Base-by-base conservation (phyloP, 805 yeast genomes). In the Maudiozyma serrabonitensis region DNA sequence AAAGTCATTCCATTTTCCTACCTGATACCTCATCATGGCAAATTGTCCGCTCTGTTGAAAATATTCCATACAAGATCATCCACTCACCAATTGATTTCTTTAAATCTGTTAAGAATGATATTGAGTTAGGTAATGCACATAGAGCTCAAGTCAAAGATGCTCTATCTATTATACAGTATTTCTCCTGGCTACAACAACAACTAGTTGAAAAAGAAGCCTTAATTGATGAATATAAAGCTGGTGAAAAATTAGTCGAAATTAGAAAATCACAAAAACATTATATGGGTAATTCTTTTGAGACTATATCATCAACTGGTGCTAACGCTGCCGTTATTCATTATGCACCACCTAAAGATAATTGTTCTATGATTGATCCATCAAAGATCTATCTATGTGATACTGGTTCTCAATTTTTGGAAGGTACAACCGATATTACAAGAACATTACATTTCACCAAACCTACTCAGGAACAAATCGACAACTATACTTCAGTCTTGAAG, bases 351-450 rank as follows among this genome's bases (percentile, higher is more conserved):
- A 69, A 69, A 31, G 82, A 76, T 12, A 72, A 76, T 18, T 75
- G 78, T 48, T 70, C 84, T 1, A 64, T 75, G 50, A 79, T 93
- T 51, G 82, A 85, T 59, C 81, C 84, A 8, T 66, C 75, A 19
- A 77, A 82, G 50, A 76, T 89, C 1, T 89, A 84, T 56, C 71
- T 93, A 53, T 72, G 87, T 52, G 99, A 93, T 65, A 80, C 95
- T 2, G 99, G 99, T 4, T 87, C 93, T 0, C 99, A 93, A 59
- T 91, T 79, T 61, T 64, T 84, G 21, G 96, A 90, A 60, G 99
- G 99, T 11, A 93, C 99, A 0, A 93, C 99, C 0, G 99, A 93
- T 63, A 87, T 91, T 26, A 93, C 99, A 0, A 76, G 99, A 58
- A 88, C 97, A 0, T 67, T 81, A 46, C 91, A 87, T 63, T 84